Evolutionary conservation across 2,329 filamentous ascomycete genomes (phyloP).

Genomic region (Laburnicola sp.): DNA sequence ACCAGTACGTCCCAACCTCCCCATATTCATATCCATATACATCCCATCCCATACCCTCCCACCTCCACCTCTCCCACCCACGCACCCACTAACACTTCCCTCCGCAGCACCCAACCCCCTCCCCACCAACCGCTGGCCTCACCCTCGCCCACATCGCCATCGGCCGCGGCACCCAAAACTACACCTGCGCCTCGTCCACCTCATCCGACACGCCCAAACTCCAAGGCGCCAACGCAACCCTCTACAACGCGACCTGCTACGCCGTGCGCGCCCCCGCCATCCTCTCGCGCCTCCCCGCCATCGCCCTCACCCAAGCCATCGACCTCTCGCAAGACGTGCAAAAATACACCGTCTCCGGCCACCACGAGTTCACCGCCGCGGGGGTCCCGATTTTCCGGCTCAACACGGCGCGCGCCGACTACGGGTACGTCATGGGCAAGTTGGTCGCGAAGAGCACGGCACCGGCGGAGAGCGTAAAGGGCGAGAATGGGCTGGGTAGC

Average conservation of each 20-base stretch:
- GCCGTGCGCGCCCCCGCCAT: slow-evolving; percentile 70
- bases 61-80: background rate
- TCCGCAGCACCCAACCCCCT: slow-evolving; percentile 60
- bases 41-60: slow-evolving; percentile 21
- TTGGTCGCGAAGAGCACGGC: slow-evolving; percentile 66
- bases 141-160: slow-evolving; percentile 76
- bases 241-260: slow-evolving; percentile 86
- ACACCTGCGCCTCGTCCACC: slow-evolving; percentile 71
- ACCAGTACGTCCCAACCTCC: slow-evolving; percentile 28
- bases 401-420: slow-evolving; percentile 55
- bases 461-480: slow-evolving; percentile 62
- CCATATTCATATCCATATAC: background rate
- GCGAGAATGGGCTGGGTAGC: slow-evolving; percentile 61
- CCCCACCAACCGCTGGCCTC: slow-evolving; percentile 62
- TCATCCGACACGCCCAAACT: slow-evolving; percentile 64
- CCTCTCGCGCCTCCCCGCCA: slow-evolving; percentile 64
- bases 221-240: slow-evolving; percentile 74
- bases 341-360: slow-evolving; percentile 67
- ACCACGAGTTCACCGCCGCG: slow-evolving; percentile 76
- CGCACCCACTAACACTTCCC: slow-evolving; percentile 21
- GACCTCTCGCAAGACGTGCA: slow-evolving; percentile 48
- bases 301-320: slow-evolving; percentile 69
- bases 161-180: slow-evolving; percentile 90
- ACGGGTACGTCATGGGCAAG: slow-evolving; percentile 65
- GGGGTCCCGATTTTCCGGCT: slow-evolving; percentile 82